A percentile compares a stretch with the other conserved stretches of the same genome.
These are phyloP conservation scores for Begonia fuchsioides DNA, from an alignment of 306 rosid species.

Conservation along the genomic window DNA sequence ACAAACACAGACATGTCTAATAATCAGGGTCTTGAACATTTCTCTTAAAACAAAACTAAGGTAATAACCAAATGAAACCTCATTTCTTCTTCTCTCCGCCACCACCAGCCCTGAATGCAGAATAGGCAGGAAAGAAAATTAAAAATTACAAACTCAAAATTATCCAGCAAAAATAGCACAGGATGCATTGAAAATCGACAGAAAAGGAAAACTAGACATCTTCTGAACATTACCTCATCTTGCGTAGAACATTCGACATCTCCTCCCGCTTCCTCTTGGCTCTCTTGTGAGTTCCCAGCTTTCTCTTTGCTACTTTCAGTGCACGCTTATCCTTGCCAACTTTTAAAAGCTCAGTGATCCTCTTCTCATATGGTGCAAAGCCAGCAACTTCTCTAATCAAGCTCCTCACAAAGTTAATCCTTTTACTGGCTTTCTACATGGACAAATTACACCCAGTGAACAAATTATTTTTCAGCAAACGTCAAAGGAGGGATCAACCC, in stretches of 20 bases:
- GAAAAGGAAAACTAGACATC: neutral
- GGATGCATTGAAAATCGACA: neutral
- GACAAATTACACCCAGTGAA: neutral
- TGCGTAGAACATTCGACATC: too few relatives aligned
- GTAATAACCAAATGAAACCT: neutral
- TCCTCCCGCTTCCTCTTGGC: too few relatives aligned
- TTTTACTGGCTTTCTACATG: conserved; percentile 59
- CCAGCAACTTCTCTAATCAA: too few relatives aligned
- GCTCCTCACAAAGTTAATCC: conserved; percentile 73
- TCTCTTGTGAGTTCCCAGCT: too few relatives aligned
- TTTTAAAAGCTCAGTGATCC: too few relatives aligned
- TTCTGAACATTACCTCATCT: conserved; percentile 17
- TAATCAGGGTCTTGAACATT: neutral
- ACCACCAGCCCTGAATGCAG: too few relatives aligned
- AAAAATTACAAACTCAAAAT: neutral
- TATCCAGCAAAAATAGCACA: neutral
- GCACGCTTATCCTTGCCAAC: too few relatives aligned
- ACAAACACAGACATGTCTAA: neutral
- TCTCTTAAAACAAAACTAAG: conserved; percentile 22
- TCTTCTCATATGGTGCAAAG: too few relatives aligned
- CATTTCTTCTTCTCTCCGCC: conserved; percentile 72
- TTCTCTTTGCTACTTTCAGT: too few relatives aligned
- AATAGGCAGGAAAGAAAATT: neutral
- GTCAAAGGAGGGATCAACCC: too few relatives aligned
- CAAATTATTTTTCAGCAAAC: too few relatives aligned